Conservation (phyloP, 2,329 filamentous ascomycete species). For the Gnomoniopsis sp. region DNA sequence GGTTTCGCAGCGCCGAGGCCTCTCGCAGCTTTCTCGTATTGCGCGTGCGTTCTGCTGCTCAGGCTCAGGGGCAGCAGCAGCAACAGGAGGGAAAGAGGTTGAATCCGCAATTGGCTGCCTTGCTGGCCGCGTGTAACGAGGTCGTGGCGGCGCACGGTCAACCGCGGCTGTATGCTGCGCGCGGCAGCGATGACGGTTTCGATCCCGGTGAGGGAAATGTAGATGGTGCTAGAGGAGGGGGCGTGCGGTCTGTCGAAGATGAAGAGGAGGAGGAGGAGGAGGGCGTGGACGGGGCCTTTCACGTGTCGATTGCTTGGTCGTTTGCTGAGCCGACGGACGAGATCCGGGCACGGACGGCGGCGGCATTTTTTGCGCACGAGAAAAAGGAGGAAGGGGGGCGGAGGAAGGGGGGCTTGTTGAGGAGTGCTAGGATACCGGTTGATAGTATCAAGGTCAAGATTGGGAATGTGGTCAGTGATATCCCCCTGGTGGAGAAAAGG, state of each 20-base stretch:
- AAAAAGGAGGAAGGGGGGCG: slow-evolving; percentile 22
- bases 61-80: slow-evolving; percentile 9
- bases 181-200: background rate
- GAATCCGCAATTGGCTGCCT: slow-evolving; percentile 53
- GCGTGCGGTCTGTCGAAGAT: background rate
- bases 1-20: slow-evolving; percentile 53
- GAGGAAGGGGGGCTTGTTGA: no score
- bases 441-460: slow-evolving; percentile 69
- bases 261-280: slow-evolving; percentile 17
- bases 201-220: slow-evolving; percentile 18
- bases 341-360: slow-evolving; percentile 34
- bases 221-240: slow-evolving; percentile 21
- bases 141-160: slow-evolving; percentile 60
- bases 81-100: slow-evolving; percentile 25
- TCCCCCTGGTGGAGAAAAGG: slow-evolving; percentile 31
- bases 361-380: slow-evolving; percentile 27
- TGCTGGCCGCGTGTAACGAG: slow-evolving; percentile 67
- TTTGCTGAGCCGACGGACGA: slow-evolving; percentile 51
- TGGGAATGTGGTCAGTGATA: slow-evolving; percentile 62
- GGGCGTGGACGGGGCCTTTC: slow-evolving; percentile 57
- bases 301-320: slow-evolving; percentile 88
- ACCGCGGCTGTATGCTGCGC: slow-evolving; percentile 64
- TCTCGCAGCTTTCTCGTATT: slow-evolving; percentile 84
- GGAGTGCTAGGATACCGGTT: slow-evolving; percentile 51
- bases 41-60: slow-evolving; percentile 41